phyloP scores from a whole-genome alignment of 2,329 filamentous ascomycete genomes.

The Colletotrichum brevisporum region DNA sequence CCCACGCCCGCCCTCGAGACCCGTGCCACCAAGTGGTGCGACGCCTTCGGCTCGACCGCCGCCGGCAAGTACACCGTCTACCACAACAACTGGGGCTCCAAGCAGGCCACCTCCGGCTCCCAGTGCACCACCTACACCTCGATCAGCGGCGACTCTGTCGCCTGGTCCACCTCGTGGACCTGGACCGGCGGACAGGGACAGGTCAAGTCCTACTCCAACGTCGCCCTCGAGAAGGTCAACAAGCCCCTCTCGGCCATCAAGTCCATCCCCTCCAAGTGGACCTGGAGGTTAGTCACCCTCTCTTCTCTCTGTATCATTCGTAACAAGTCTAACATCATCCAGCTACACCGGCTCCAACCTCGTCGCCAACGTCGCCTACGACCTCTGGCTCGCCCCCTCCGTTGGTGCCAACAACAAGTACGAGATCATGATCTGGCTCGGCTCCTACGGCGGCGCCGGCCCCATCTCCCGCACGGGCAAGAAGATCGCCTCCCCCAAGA shows the following conservation, averaged over 20 bases:
- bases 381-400: constrained; percentile 67
- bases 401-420: constrained; percentile 63
- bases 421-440: constrained; percentile 47
- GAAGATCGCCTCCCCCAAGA: constrained; percentile 65
- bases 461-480: constrained; percentile 60
- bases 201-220: constrained; percentile 63
- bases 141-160: constrained; percentile 50
- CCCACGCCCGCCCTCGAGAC: constrained; percentile 51
- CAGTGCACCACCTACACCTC: constrained; percentile 59
- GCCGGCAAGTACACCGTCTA: constrained; percentile 63
- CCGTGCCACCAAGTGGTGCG: constrained; percentile 54
- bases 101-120: constrained; percentile 49
- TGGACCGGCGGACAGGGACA: constrained; percentile 55
- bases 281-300: constrained; percentile 45
- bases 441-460: constrained; percentile 42
- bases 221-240: constrained; percentile 53
- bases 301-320: accelerated
- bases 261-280: constrained; percentile 53
- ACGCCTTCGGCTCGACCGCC: constrained; percentile 53
- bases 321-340: background rate
- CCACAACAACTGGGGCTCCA: constrained; percentile 66
- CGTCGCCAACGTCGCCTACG: constrained; percentile 71
- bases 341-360: constrained; percentile 62
- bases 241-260: constrained; percentile 53
- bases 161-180: constrained; percentile 58